These are phyloP conservation scores for Solanum gandarillasii DNA, from an alignment of 257 asterid species.

Conservation along the genomic window DNA sequence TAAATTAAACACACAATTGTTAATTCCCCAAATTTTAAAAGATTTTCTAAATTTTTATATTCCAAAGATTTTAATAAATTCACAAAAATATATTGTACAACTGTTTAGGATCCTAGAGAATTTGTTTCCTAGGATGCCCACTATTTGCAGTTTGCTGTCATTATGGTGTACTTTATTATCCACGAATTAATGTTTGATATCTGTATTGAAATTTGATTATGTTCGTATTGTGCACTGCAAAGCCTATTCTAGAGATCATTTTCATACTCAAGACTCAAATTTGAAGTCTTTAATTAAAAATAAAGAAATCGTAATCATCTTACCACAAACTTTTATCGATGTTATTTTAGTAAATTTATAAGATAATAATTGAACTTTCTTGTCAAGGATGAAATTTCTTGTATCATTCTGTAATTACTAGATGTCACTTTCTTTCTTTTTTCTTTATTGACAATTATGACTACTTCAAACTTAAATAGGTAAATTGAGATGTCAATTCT, in stretches of 20 bases:
- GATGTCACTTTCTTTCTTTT: neutral
- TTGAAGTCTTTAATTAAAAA: neutral
- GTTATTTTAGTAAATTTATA: neutral
- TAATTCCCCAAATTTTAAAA: neutral
- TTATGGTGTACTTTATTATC: neutral
- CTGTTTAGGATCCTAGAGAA: neutral
- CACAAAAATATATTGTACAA: neutral
- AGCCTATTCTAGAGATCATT: neutral
- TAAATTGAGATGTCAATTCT: neutral
- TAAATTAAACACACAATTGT: neutral
- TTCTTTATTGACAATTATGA: neutral
- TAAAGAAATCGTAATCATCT: accelerated
- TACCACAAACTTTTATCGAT: neutral
- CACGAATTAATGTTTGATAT: too few species aligned
- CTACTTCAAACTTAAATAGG: neutral
- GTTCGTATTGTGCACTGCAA: too few species aligned
- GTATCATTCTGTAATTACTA: neutral
- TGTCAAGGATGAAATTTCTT: neutral
- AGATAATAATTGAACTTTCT: neutral
- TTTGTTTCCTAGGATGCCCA: neutral
- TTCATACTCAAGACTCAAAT: too few species aligned
- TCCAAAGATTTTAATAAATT: neutral
- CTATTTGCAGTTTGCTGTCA: neutral
- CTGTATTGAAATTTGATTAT: too few species aligned
- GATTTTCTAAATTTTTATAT: neutral